Conservation (phyloP, 163 green algal species). For the Trebouxiophyceae sp. region DNA sequence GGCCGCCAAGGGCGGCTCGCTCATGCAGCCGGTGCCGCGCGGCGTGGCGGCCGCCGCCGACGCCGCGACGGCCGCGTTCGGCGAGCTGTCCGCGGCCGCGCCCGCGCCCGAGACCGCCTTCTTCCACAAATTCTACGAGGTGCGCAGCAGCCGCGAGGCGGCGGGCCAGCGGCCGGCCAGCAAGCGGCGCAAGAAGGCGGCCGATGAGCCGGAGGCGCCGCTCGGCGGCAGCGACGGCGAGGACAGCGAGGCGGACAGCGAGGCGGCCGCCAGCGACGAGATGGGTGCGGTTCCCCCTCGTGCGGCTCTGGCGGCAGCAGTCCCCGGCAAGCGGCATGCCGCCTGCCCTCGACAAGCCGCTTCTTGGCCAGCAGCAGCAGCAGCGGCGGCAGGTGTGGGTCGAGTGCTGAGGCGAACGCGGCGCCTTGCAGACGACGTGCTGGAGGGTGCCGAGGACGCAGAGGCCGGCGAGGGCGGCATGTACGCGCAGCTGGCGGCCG, state of each 20-base stretch:
- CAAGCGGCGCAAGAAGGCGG: neutral
- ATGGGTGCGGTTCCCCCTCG: neutral
- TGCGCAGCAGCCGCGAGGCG: neutral
- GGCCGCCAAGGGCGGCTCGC: constrained; percentile 34
- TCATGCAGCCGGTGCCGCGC: constrained; percentile 63
- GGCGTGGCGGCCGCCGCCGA: neutral
- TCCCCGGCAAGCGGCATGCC: neutral
- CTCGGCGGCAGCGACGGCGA: neutral
- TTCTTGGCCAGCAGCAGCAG: neutral
- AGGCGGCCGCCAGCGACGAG: constrained; percentile 6
- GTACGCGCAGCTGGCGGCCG: constrained; percentile 35
- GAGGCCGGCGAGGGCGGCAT: constrained; percentile 25
- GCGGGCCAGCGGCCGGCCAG: neutral
- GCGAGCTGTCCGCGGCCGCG: constrained; percentile 43
- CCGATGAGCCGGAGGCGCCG: neutral
- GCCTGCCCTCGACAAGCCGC: constrained; percentile 6
- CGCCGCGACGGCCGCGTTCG: constrained; percentile 40
- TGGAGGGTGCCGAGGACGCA: constrained; percentile 28
- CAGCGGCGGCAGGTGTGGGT: neutral
- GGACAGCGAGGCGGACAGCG: constrained; percentile 9
- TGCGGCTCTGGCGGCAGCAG: neutral
- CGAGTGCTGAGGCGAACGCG: neutral
- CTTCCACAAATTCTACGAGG: constrained; percentile 61
- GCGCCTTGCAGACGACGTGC: constrained; percentile 25
- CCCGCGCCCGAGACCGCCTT: constrained; percentile 62